A percentile compares a stretch with the other conserved stretches of the same genome.
Conservation (phyloP, 768 basidiomycete genomes). For the Suillus plorans region DNA sequence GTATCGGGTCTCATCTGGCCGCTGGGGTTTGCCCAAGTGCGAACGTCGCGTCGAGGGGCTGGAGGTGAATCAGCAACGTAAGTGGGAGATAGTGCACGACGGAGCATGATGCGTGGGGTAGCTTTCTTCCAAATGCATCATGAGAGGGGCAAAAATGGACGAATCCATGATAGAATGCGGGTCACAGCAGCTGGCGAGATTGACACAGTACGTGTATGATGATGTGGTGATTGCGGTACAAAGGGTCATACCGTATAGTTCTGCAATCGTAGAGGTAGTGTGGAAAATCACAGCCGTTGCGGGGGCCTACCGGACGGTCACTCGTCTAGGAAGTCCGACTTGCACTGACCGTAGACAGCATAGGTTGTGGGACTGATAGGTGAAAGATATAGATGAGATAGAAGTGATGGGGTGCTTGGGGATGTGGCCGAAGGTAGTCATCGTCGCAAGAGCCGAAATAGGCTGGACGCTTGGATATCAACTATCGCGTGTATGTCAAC, state of each 20-base stretch:
- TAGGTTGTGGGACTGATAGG: not conserved
- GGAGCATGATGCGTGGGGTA: not conserved
- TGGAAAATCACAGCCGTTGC: not conserved
- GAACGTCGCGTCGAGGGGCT: slow-evolving; percentile 11
- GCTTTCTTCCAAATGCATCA: slow-evolving; percentile 10
- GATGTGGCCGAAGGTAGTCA: slow-evolving; percentile 6
- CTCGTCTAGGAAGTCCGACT: not conserved
- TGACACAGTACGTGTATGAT: slow-evolving; percentile 49
- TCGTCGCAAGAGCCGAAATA: slow-evolving; percentile 11
- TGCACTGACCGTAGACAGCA: not conserved
- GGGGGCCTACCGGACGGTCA: not conserved
- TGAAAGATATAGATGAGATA: slow-evolving; percentile 5
- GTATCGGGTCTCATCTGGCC: slow-evolving; percentile 28
- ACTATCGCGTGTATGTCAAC: not conserved
- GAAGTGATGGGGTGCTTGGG: slow-evolving; percentile 3
- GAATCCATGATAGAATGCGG: slow-evolving; percentile 21
- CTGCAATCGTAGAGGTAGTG: not conserved
- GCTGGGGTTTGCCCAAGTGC: slow-evolving; percentile 13
- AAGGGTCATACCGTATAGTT: not conserved
- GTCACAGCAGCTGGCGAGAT: slow-evolving; percentile 55
- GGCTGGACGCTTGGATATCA: not conserved
- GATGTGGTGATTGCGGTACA: slow-evolving; percentile 3
- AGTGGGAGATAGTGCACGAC: slow-evolving; percentile 35
- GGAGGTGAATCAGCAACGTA: slow-evolving; percentile 14
- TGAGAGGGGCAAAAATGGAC: slow-evolving; percentile 30